Base-by-base conservation (phyloP, 2,329 filamentous ascomycete species). In the Phaeoacremonium minimum region DNA sequence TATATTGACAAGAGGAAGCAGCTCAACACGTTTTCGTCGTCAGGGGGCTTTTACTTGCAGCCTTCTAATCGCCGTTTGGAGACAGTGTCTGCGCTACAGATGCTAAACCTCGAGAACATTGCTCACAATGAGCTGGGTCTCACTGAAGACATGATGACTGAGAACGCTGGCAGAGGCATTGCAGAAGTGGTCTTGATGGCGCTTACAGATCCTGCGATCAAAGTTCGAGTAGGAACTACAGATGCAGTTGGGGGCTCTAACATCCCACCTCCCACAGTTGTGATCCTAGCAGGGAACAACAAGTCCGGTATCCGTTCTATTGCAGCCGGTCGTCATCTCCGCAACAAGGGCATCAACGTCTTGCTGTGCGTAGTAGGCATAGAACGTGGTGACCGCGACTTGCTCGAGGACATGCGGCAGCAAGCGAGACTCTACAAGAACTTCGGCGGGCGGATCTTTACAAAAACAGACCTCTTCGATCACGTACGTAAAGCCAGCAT, bases 281-380 rank as follows among this genome's bases (percentile, higher is more conserved):
- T 95, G 15, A 78, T 97, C 6, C 71, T 97, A n/a, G 90, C 87
- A 0, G 91, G 93, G n/a, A 97, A 96, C 58, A 91, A 95, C 60
- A 88, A 88, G 47, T 89, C 84, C 1, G 90, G 91, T 28, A 83
- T 87, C 26, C 77, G 91, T 40, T 88, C 89, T 4, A 73, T 97
- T 36, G 86, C 88, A 12, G 89, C 89, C 4, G 89, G 84, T 18
- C 80, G 93, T 5, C 90, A 97, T 57, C 74, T 97, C 7, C 80
- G 87, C 35, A 91, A 90, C 53, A 86, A 90, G 45, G 85, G 86
- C 15, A 69, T 87, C 37, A 83, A 87, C 38, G 81, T 95, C 26
- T 77, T 94, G 31, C 73, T 95, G 6, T 93, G 88, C 42, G 73
- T 97, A 7, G 80, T 95, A 4, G 87, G 89, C 1, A 80, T 91